Conservation (phyloP, 805 yeast genomes). For the Starmerella cellae region DNA sequence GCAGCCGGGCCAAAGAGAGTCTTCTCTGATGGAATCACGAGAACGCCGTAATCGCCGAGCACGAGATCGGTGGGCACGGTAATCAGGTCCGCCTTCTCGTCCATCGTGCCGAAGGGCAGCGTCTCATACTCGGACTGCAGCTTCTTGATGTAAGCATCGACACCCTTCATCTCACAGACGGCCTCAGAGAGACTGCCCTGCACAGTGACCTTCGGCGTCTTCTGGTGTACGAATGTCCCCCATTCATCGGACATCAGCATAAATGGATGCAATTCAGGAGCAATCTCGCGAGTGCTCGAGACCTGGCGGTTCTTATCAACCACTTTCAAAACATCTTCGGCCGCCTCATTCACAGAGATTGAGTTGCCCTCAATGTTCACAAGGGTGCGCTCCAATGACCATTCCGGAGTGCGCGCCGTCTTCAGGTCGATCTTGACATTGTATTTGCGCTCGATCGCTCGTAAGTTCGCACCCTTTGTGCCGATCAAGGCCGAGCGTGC, state of each 20-base stretch:
- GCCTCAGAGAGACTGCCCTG: slow-evolving; percentile 6
- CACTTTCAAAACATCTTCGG: not conserved
- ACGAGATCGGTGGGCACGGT: slow-evolving; percentile 1
- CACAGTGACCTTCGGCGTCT: not conserved
- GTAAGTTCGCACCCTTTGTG: slow-evolving; percentile 15
- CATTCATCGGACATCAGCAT: not conserved
- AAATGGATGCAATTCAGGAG: not conserved
- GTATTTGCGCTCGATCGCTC: slow-evolving; percentile 6
- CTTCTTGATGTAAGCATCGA: slow-evolving; percentile 3
- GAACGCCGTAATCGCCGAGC: slow-evolving; percentile 17
- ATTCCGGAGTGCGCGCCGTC: not conserved
- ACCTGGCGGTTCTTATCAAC: slow-evolving; percentile 8
- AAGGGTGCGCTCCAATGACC: slow-evolving; percentile 9
- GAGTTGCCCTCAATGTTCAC: slow-evolving; percentile 10
- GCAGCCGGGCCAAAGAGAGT: slow-evolving; percentile 50
- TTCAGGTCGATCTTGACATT: slow-evolving; percentile 10
- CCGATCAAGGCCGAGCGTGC: slow-evolving; percentile 20
- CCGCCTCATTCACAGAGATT: slow-evolving; percentile 1
- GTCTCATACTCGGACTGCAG: slow-evolving; percentile 3
- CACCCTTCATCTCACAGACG: slow-evolving; percentile 1
- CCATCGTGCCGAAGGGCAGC: not conserved
- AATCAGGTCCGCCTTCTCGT: not conserved
- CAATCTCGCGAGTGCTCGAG: slow-evolving; percentile 3
- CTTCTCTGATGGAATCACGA: slow-evolving; percentile 39
- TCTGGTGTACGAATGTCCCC: not conserved